Percentiles rank a stretch among this genome's conserved stretches.
phyloP scores from a whole-genome alignment of 805 yeast species.

The Pichia nanzhaoensis region DNA sequence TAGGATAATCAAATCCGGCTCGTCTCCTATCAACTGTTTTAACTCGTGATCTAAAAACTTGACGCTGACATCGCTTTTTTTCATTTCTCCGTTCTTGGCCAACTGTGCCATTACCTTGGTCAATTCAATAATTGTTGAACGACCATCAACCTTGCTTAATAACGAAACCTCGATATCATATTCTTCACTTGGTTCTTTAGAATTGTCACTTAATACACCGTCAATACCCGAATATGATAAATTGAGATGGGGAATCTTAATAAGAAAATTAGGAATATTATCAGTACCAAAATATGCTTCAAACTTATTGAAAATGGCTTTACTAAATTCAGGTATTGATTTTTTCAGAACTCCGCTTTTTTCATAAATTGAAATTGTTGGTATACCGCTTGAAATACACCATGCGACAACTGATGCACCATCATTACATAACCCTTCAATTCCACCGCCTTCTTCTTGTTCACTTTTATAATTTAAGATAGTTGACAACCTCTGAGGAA shows the following conservation, averaged over 20 bases:
- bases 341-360: slow-evolving; percentile 60
- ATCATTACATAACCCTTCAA: slow-evolving; percentile 72
- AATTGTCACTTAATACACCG: slow-evolving; percentile 27
- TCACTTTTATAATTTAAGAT: slow-evolving; percentile 68
- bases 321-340: slow-evolving; percentile 48
- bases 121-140: slow-evolving; percentile 81
- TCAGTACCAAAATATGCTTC: slow-evolving; percentile 68
- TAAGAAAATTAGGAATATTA: slow-evolving; percentile 52
- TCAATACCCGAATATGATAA: slow-evolving; percentile 38
- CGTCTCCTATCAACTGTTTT: slow-evolving; percentile 73
- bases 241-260: slow-evolving; percentile 65
- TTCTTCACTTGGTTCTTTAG: slow-evolving; percentile 18
- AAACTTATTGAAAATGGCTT: slow-evolving; percentile 51
- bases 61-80: slow-evolving; percentile 61
- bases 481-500: slow-evolving; percentile 72
- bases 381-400: slow-evolving; percentile 86
- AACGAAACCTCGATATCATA: slow-evolving; percentile 58
- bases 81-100: slow-evolving; percentile 53
- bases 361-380: slow-evolving; percentile 69
- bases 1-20: slow-evolving; percentile 81
- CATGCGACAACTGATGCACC: slow-evolving; percentile 76
- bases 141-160: slow-evolving; percentile 74
- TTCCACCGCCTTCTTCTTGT: slow-evolving; percentile 84
- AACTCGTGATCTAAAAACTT: slow-evolving; percentile 70
- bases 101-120: slow-evolving; percentile 81